Conservation (phyloP, 108 stramenopile species). For the Skeletonema marinoi region DNA sequence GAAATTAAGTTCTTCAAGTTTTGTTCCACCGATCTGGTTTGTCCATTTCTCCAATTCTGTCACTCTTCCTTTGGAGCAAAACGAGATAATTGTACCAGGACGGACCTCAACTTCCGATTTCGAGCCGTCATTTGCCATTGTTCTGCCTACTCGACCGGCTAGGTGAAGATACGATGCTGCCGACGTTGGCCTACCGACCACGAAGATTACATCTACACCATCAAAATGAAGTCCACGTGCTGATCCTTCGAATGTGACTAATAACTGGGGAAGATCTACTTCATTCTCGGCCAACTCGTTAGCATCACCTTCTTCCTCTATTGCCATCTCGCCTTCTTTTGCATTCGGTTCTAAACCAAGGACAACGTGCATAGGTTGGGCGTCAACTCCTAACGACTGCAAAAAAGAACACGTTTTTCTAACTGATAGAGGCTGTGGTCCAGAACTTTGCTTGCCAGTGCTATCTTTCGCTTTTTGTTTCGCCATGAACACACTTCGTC, state of each 20-base stretch:
- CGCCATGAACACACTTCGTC: conserved; percentile 16
- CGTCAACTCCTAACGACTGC: conserved; percentile 51
- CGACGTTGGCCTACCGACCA: conserved; percentile 55
- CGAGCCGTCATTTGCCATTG: conserved; percentile 16
- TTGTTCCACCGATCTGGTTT: conserved; percentile 54
- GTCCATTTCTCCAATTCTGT: conserved; percentile 64
- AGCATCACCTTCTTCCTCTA: conserved; percentile 7
- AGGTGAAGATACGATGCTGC: conserved; percentile 78
- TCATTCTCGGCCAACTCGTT: conserved; percentile 15
- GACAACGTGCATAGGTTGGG: conserved; percentile 58
- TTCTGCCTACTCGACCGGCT: conserved; percentile 74
- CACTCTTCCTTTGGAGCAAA: conserved; percentile 58
- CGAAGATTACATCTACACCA: conserved; percentile 64
- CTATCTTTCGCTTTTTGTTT: conserved; percentile 16
- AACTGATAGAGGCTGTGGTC: conserved; percentile 48
- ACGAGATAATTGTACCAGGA: conserved; percentile 60
- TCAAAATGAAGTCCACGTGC: conserved; percentile 79
- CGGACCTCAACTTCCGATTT: conserved; percentile 34
- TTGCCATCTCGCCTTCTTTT: conserved; percentile 14
- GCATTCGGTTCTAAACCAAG: conserved; percentile 58
- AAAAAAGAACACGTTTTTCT: conserved; percentile 53
- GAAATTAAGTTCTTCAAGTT: conserved; percentile 34
- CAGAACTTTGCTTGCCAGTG: not conserved
- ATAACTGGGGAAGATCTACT: conserved; percentile 48
- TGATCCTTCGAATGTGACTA: conserved; percentile 73